Conservation (phyloP, 2,329 filamentous ascomycete species). For the Botrytis sinoallii region DNA sequence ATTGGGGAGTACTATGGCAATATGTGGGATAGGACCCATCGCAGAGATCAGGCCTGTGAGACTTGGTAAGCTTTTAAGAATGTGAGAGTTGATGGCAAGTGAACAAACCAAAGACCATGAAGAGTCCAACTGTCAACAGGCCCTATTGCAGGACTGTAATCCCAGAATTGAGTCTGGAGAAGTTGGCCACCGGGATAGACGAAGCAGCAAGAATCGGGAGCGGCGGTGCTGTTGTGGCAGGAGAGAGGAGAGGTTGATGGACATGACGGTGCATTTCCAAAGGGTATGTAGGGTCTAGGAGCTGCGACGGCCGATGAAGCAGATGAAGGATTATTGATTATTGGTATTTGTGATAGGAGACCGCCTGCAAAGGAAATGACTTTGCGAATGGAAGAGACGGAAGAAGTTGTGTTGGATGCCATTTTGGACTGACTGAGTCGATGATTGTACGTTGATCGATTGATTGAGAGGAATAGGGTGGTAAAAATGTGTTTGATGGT, state of each 20-base stretch:
- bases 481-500: too few relatives aligned
- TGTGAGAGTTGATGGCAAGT: not conserved
- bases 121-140: conserved; percentile 71
- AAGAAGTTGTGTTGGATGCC: conserved; percentile 11
- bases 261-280: conserved; percentile 31
- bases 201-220: conserved; percentile 71
- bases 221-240: conserved; percentile 61
- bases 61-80: conserved; percentile 39
- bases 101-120: conserved; percentile 57
- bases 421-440: not conserved
- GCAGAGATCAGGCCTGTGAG: conserved; percentile 55
- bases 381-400: conserved; percentile 28
- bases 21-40: conserved; percentile 66
- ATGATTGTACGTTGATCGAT: not conserved
- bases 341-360: conserved; percentile 31
- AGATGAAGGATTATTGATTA: conserved; percentile 19
- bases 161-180: conserved; percentile 77
- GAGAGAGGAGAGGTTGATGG: conserved; percentile 44
- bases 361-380: conserved; percentile 29
- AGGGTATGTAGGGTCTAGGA: conserved; percentile 13
- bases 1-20: conserved; percentile 60
- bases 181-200: conserved; percentile 69
- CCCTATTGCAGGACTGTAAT: conserved; percentile 59
- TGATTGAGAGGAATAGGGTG: not conserved
- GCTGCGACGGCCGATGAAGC: not conserved